Conservation (phyloP, 140 eudicot genomes). For the Anethum foeniculum region DNA sequence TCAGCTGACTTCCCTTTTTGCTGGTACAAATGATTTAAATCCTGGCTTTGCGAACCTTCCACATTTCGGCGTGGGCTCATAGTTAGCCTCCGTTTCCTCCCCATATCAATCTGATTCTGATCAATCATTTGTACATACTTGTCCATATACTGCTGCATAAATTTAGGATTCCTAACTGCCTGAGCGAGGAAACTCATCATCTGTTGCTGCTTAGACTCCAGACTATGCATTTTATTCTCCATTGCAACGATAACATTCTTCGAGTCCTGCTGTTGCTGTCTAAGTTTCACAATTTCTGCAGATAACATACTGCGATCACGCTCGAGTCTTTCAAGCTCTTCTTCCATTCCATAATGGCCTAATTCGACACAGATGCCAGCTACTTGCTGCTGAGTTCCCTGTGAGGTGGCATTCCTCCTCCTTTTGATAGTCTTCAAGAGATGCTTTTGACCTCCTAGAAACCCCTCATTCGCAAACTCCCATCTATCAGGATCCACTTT, state of each 20-base stretch:
- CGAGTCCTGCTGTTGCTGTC: slow-evolving; percentile 61
- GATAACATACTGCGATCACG: slow-evolving; percentile 50
- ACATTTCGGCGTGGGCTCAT: slow-evolving; percentile 49
- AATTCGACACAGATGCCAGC: slow-evolving; percentile 48
- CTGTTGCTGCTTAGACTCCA: slow-evolving; percentile 65
- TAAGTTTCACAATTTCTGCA: slow-evolving; percentile 56
- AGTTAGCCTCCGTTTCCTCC: slow-evolving; percentile 65
- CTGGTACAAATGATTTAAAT: background rate
- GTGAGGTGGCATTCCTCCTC: slow-evolving; percentile 40
- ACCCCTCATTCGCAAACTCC: slow-evolving; percentile 91
- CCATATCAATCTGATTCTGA: slow-evolving; percentile 32
- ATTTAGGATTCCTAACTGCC: slow-evolving; percentile 49
- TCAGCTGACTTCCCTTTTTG: slow-evolving; percentile 11
- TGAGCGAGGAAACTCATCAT: slow-evolving; percentile 70
- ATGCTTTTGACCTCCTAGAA: slow-evolving; percentile 84
- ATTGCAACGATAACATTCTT: slow-evolving; percentile 35
- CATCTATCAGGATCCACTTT: slow-evolving; percentile 91
- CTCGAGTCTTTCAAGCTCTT: slow-evolving; percentile 54
- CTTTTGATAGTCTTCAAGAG: slow-evolving; percentile 69
- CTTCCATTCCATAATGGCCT: slow-evolving; percentile 76
- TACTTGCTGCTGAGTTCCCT: slow-evolving; percentile 32
- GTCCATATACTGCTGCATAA: slow-evolving; percentile 49
- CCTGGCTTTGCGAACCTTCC: slow-evolving; percentile 34
- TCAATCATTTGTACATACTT: slow-evolving; percentile 24
- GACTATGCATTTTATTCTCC: slow-evolving; percentile 38